Conservation (phyloP, 306 rosid species). For the Purshia tridentata region DNA sequence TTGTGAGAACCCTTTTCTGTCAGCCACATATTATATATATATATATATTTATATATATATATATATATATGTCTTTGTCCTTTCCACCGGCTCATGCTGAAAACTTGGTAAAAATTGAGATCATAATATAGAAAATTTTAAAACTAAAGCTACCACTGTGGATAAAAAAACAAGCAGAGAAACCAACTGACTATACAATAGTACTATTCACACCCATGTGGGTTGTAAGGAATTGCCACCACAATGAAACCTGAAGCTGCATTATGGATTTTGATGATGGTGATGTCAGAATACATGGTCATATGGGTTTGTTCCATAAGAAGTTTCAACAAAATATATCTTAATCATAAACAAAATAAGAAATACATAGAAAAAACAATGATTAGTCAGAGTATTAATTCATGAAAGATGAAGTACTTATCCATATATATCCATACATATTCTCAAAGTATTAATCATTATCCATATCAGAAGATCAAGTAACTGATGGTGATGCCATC, state of each 20-base stretch:
- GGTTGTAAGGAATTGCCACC: constrained; percentile 18
- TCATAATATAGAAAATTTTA: neutral
- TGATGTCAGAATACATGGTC: constrained; percentile 21
- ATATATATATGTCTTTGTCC: neutral
- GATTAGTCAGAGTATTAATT: neutral
- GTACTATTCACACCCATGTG: constrained; percentile 15
- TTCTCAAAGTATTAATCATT: neutral
- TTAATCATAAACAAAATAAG: neutral
- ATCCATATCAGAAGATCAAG: neutral
- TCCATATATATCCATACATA: constrained; percentile 1
- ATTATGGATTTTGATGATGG: neutral
- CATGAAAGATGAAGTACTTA: constrained; percentile 2
- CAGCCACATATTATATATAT: neutral
- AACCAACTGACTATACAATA: neutral
- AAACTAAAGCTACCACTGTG: neutral
- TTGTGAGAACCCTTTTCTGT: constrained; percentile 7
- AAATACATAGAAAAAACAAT: neutral
- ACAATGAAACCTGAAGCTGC: constrained; percentile 9
- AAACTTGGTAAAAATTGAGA: constrained; percentile 16
- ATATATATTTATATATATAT: too few species aligned
- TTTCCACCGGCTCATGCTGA: constrained; percentile 9
- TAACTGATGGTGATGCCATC: constrained; percentile 4
- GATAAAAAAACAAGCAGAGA: neutral
- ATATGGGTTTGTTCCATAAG: neutral
- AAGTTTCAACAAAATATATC: neutral